phyloP scores from a whole-genome alignment of 305 asterid species.

The Withania somnifera region DNA sequence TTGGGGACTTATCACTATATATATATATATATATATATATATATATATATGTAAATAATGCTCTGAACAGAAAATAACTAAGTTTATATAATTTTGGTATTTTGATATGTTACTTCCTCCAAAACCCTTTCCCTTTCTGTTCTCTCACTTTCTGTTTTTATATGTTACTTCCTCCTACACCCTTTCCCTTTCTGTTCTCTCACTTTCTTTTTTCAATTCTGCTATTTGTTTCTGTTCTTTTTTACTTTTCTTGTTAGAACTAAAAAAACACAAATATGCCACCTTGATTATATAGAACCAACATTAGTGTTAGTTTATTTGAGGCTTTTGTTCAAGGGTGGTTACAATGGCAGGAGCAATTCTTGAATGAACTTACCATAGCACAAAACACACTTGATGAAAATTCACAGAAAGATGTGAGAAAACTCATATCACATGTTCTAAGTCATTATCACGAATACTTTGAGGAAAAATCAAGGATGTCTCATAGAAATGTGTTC shows the following conservation, averaged over 20 bases:
- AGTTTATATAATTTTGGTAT: no score
- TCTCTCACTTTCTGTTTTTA: no score
- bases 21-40: no score
- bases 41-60: no score
- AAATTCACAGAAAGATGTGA: not conserved
- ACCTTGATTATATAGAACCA: not conserved
- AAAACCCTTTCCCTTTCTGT: no score
- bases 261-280: not conserved
- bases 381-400: not conserved
- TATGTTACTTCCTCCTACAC: no score
- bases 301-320: not conserved
- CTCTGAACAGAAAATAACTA: no score
- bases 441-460: conserved; percentile 28
- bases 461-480: conserved; percentile 19
- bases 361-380: conserved; percentile 11
- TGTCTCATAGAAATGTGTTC: conserved; percentile 22
- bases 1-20: no score
- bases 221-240: not conserved
- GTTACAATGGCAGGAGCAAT: conserved; percentile 12
- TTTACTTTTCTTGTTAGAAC: not conserved
- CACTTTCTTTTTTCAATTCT: not conserved
- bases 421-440: conserved; percentile 5
- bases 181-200: not conserved
- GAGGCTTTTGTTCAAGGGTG: conserved; percentile 16
- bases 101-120: no score